Percentiles rank a stretch among this genome's conserved stretches.
phyloP scores from a whole-genome alignment of 2,329 filamentous ascomycete genomes.

The Penicillium sp. region DNA sequence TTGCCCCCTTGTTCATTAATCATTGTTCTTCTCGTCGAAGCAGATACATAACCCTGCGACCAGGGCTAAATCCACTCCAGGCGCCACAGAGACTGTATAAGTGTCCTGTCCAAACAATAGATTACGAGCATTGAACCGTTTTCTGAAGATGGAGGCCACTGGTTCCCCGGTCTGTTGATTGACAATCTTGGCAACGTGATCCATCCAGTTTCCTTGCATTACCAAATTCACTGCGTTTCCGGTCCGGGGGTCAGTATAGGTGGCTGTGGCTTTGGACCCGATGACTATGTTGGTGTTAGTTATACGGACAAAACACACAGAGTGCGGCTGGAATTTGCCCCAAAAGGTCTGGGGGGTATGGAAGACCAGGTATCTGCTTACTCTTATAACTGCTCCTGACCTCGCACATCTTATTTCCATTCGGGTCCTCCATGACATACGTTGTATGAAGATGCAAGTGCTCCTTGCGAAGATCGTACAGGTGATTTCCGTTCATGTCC shows the following conservation, averaged over 20 bases:
- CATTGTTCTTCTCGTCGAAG: conserved; percentile 5
- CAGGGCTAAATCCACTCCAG: neutral
- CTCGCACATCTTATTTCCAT: neutral
- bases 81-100: neutral
- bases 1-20: neutral
- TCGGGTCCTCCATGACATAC: neutral
- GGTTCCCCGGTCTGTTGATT: neutral
- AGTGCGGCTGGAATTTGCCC: too few species aligned
- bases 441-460: conserved; percentile 1
- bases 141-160: conserved; percentile 1
- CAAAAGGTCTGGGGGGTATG: too few species aligned
- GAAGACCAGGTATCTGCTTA: neutral
- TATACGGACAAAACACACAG: too few species aligned
- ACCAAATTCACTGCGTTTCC: neutral
- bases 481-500: neutral
- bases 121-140: neutral
- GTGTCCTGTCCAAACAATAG: neutral
- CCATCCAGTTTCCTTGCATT: conserved; percentile 2
- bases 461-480: conserved; percentile 1
- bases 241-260: neutral
- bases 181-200: neutral
- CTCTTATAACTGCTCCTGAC: conserved; percentile 2
- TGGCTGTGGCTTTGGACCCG: neutral
- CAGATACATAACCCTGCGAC: conserved; percentile 3
- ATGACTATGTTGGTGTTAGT: neutral